phyloP scores from a whole-genome alignment of 768 basidiomycete genomes.

The Tylopilus sp. region DNA sequence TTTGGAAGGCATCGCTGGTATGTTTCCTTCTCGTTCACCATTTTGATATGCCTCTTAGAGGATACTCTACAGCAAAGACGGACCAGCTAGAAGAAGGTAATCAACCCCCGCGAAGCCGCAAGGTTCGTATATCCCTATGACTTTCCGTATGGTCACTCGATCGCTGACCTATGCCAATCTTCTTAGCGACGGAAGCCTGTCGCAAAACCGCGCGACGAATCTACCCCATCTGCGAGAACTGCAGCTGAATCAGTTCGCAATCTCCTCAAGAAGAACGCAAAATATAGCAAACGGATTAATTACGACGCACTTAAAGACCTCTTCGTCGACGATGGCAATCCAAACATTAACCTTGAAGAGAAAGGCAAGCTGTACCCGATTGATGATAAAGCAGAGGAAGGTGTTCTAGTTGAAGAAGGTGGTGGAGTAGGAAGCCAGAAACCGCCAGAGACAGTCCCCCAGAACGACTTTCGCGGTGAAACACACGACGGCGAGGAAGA shows the following conservation, averaged over 20 bases:
- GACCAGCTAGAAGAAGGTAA: slow-evolving; percentile 46
- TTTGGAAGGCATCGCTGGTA: slow-evolving; percentile 78
- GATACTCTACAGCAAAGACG: slow-evolving; percentile 59
- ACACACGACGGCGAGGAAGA: slow-evolving; percentile 24
- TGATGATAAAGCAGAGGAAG: slow-evolving; percentile 46
- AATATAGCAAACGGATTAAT: slow-evolving; percentile 91
- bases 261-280: slow-evolving; percentile 79
- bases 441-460: slow-evolving; percentile 33
- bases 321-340: slow-evolving; percentile 47
- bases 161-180: slow-evolving; percentile 1
- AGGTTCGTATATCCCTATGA: slow-evolving; percentile 59
- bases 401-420: slow-evolving; percentile 37
- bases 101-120: slow-evolving; percentile 56
- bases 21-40: slow-evolving; percentile 6
- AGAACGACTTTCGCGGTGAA: background rate
- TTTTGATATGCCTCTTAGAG: slow-evolving; percentile 41
- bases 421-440: slow-evolving; percentile 31
- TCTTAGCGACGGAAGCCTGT: slow-evolving; percentile 64
- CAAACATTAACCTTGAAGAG: slow-evolving; percentile 34
- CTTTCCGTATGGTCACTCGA: slow-evolving; percentile 19
- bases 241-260: slow-evolving; percentile 35
- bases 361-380: slow-evolving; percentile 52
- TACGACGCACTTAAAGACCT: slow-evolving; percentile 85
- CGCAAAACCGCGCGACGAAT: slow-evolving; percentile 69
- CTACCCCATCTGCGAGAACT: slow-evolving; percentile 44